Conservation (phyloP, 78 protist species). For the Goniomonas avonlea region DNA sequence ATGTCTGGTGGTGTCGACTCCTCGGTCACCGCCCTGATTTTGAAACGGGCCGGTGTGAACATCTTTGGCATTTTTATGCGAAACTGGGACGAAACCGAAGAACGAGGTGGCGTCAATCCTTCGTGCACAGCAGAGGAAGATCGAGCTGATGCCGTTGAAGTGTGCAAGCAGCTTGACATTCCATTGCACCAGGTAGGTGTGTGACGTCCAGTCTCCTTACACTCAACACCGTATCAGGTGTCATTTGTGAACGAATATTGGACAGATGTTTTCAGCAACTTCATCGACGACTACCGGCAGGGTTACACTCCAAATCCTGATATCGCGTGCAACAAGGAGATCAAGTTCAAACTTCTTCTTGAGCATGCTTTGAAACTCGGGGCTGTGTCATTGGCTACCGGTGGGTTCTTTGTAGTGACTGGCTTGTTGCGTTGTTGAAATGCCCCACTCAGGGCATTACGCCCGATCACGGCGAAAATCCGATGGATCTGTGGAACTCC, state of each 20-base stretch:
- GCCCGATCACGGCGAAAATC: neutral
- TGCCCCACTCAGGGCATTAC: neutral
- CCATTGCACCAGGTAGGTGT: constrained; percentile 23
- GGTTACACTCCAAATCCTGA: constrained; percentile 81
- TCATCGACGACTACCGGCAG: constrained; percentile 43
- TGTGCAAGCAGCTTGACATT: constrained; percentile 50
- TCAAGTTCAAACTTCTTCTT: constrained; percentile 61
- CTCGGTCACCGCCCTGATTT: constrained; percentile 32
- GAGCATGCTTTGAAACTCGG: constrained; percentile 41
- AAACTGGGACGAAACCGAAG: constrained; percentile 69
- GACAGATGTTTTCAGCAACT: constrained; percentile 63
- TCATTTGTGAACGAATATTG: constrained; percentile 70
- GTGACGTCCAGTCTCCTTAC: neutral
- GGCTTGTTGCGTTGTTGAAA: constrained; percentile 17
- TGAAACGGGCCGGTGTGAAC: constrained; percentile 9
- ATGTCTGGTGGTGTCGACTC: constrained; percentile 52
- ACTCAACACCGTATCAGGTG: constrained; percentile 16
- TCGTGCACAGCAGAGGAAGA: constrained; percentile 52
- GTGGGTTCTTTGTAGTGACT: constrained; percentile 25
- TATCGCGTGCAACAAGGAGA: constrained; percentile 65
- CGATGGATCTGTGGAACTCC: neutral
- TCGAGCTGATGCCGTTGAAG: constrained; percentile 32
- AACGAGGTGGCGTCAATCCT: neutral
- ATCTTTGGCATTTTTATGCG: constrained; percentile 57
- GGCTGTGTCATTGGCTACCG: constrained; percentile 54